Percentiles rank a stretch among this genome's conserved stretches.
These are phyloP conservation scores for Neurospora terricola DNA, from an alignment of 495 filamentous ascomycete species.

Conservation along the genomic window DNA sequence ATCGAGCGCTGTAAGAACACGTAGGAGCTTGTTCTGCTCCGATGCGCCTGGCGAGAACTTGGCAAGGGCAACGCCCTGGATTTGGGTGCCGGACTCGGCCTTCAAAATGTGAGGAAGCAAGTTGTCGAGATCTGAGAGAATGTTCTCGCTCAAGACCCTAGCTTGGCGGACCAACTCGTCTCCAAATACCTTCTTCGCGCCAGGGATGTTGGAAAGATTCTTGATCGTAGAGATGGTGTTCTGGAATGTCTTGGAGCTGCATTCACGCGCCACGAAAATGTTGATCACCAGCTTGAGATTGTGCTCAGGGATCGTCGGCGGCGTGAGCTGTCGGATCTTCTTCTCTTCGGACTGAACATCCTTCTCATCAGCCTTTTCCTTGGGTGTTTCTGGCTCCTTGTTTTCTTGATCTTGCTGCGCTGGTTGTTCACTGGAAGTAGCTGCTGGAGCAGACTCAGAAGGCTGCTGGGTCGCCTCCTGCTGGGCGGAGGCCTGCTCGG, in stretches of 20 bases:
- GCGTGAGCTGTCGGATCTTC: constrained; percentile 61
- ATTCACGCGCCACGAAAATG: constrained; percentile 91
- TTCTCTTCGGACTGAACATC: constrained; percentile 36
- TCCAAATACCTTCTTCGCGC: constrained; percentile 82
- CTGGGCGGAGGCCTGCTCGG: constrained; percentile 13
- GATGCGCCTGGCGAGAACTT: constrained; percentile 95
- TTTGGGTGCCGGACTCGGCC: constrained; percentile 80
- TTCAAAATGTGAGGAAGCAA: constrained; percentile 80
- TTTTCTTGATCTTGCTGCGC: constrained; percentile 14
- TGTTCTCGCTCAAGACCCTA: constrained; percentile 69
- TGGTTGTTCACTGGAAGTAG: constrained; percentile 12
- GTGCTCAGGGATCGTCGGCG: constrained; percentile 78
- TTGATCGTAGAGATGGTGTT: constrained; percentile 96
- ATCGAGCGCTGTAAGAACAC: constrained; percentile 89
- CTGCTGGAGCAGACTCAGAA: background rate
- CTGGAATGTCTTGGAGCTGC: constrained; percentile 91
- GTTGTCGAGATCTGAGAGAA: constrained; percentile 74
- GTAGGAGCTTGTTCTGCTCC: constrained; percentile 88
- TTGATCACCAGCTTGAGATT: constrained; percentile 90
- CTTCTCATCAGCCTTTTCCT: constrained; percentile 42
- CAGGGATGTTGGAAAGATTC: constrained; percentile 87
- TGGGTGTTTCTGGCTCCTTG: constrained; percentile 18
- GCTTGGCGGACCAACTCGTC: constrained; percentile 82
- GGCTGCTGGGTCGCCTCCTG: constrained; percentile 1
- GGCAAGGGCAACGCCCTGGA: constrained; percentile 85